Base-by-base conservation (phyloP, 768 basidiomycete genomes). In the Cytidiella melzeri region DNA sequence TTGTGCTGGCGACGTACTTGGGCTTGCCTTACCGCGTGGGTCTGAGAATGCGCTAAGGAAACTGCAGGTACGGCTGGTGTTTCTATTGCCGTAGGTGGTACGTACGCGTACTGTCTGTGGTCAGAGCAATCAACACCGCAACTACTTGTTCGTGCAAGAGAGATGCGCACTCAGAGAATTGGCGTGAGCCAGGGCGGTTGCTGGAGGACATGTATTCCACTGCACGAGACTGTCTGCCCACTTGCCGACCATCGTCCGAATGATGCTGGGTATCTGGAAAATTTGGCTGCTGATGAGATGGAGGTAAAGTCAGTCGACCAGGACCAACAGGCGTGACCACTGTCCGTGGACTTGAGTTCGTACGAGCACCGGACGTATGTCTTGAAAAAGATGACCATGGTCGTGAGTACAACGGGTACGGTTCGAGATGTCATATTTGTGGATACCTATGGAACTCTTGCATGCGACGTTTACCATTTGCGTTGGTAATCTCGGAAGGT, bases 401-500 rank as follows among this genome's bases (percentile, higher is more conserved):
- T n/a, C n/a, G n/a, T n/a, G n/a, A n/a, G n/a, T n/a, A n/a, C n/a
- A n/a, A n/a, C n/a, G n/a, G n/a, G n/a, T n/a, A n/a, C n/a, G 15
- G 20, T 1, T 9, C 19, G 38, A 48, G 24, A 24, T 13, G 18
- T 19, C 6, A 9, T 2, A 9, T 28, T 34, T 18, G 21, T 37
- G 21, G 43, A 55, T 74, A 64, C 81, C 67, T 65, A 50, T 67
- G 69, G 40, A 58, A 54, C 37, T 74, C 72, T 15, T 61, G 56
- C 71, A 81, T 79, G 47, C 68, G 71, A 15, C 88, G 80, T 59
- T 90, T 91, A 41, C 82, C 80, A 54, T 85, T 85, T 10, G 59
- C 56, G 55, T 87, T 87, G 9, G 63, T 30, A 3, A 58, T 53
- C 5, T 68, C 64, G 4, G 75, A 72, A 4, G 73, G 65, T 26